phyloP scores from a whole-genome alignment of 768 basidiomycete species.

The Coprinopsis cinerea region DNA sequence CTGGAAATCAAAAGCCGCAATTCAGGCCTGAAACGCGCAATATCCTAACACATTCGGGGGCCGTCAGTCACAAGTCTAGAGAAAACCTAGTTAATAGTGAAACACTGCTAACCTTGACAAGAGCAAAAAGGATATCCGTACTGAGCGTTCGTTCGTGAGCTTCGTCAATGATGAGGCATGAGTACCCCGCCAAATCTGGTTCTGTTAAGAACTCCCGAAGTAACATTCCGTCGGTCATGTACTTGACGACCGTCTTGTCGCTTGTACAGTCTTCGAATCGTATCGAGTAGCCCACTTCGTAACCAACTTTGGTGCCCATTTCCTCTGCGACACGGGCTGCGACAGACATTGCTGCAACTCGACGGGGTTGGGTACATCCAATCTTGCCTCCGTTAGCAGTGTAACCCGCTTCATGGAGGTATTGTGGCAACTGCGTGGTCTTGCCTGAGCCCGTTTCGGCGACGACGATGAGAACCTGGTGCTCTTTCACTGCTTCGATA shows the following conservation, averaged over 20 bases:
- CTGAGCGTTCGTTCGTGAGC: conserved; percentile 96
- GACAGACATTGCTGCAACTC: conserved; percentile 99
- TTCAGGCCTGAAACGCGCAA: conserved; percentile 93
- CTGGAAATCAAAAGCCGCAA: conserved; percentile 89
- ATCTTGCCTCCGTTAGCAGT: conserved; percentile 83
- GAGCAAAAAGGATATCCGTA: conserved; percentile 97
- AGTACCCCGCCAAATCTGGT: conserved; percentile 92
- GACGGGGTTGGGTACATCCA: conserved; percentile 96
- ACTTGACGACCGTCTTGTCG: conserved; percentile 97
- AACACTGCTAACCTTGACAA: conserved; percentile 86
- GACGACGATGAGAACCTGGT: conserved; percentile 95
- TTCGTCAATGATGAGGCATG: conserved; percentile 95
- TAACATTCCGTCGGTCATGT: conserved; percentile 99
- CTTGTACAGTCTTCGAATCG: conserved; percentile 99
- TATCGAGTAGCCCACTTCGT: conserved; percentile 99
- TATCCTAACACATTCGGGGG: conserved; percentile 56
- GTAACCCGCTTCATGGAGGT: conserved; percentile 96
- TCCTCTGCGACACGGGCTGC: conserved; percentile 99
- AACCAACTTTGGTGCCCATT: conserved; percentile 94
- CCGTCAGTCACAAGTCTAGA: conserved; percentile 12
- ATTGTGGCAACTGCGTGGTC: conserved; percentile 97
- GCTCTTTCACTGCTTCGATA: conserved; percentile 80
- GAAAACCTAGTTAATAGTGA: conserved; percentile 2
- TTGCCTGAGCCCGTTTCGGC: conserved; percentile 99
- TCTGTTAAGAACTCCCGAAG: conserved; percentile 96